phyloP scores from a whole-genome alignment of 2,329 filamentous ascomycete species.

The Alternaria ethzedia region DNA sequence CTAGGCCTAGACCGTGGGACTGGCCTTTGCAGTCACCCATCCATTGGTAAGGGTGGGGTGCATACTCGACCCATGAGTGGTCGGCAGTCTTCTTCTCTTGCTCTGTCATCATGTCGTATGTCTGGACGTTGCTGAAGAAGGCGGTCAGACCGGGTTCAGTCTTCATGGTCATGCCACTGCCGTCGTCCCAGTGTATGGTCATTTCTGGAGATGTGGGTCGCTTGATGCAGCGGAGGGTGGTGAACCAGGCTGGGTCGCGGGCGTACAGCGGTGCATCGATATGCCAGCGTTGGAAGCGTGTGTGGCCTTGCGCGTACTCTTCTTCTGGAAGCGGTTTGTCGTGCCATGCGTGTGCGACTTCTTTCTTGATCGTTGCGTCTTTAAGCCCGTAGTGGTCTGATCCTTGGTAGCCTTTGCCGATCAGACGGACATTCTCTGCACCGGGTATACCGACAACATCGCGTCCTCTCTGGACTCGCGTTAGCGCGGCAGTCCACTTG shows the following conservation, averaged over 20 bases:
- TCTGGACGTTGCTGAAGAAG: conserved; percentile 53
- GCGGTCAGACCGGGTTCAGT: conserved; percentile 53
- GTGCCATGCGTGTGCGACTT: conserved; percentile 50
- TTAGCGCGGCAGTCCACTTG: background rate
- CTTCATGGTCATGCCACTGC: conserved; percentile 52
- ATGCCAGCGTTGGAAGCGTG: conserved; percentile 58
- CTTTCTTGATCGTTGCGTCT: conserved; percentile 39
- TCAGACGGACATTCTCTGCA: conserved; percentile 54
- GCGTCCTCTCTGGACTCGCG: background rate
- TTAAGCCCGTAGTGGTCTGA: conserved; percentile 54
- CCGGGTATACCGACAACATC: conserved; percentile 42
- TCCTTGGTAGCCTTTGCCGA: conserved; percentile 56
- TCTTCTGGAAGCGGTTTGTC: conserved; percentile 52
- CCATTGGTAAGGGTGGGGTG: conserved; percentile 52
- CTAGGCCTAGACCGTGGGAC: conserved; percentile 52
- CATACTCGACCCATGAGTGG: conserved; percentile 57
- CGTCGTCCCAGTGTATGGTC: conserved; percentile 54
- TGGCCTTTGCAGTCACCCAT: conserved; percentile 48
- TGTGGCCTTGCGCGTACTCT: conserved; percentile 53
- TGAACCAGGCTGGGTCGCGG: conserved; percentile 53
- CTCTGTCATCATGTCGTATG: conserved; percentile 51
- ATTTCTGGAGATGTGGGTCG: conserved; percentile 47
- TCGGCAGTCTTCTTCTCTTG: conserved; percentile 53
- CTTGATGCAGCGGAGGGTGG: conserved; percentile 51
- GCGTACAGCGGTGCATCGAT: conserved; percentile 57